Percentiles rank a stretch among this genome's conserved stretches.
Conservation (phyloP, 106 monocot genomes). For the Allium fistulosum region DNA sequence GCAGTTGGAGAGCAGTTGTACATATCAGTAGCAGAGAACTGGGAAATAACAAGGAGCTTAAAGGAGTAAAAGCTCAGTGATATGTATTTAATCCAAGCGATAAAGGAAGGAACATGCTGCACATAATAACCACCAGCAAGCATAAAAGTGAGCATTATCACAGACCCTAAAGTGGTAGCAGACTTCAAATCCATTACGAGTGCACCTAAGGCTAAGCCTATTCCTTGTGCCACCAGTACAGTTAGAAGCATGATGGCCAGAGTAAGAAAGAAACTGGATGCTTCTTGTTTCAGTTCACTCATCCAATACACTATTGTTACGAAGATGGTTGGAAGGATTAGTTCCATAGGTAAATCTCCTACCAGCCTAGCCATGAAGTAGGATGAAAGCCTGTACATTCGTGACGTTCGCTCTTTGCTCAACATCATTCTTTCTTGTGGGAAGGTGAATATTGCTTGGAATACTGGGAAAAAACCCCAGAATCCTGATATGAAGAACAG, state of each 20-base stretch:
- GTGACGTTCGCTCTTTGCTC: conserved; percentile 39
- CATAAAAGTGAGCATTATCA: conserved; percentile 54
- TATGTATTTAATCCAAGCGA: conserved; percentile 52
- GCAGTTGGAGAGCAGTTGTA: neutral
- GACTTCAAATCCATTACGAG: conserved; percentile 31
- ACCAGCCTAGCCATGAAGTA: conserved; percentile 47
- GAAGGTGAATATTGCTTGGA: conserved; percentile 53
- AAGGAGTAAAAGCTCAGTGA: conserved; percentile 40
- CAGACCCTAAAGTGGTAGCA: conserved; percentile 28
- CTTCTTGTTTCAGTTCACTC: conserved; percentile 13
- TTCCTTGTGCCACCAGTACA: conserved; percentile 25
- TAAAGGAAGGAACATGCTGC: conserved; percentile 35
- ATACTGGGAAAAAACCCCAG: conserved; percentile 50
- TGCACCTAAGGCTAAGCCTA: conserved; percentile 25
- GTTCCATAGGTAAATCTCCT: conserved; percentile 59
- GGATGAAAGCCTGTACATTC: conserved; percentile 51
- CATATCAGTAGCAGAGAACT: conserved; percentile 22
- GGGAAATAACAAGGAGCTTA: conserved; percentile 29
- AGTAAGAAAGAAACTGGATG: conserved; percentile 14
- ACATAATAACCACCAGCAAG: conserved; percentile 57
- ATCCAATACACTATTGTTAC: conserved; percentile 30
- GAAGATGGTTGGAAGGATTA: conserved; percentile 25
- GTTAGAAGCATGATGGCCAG: conserved; percentile 18
- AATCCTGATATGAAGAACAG: conserved; percentile 44
- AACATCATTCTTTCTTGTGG: conserved; percentile 48